Percentiles rank a stretch among this genome's conserved stretches.
These are phyloP conservation scores for Chrysophaeum taylorii DNA, from an alignment of 352 stramenopile species.

Conservation along the genomic window DNA sequence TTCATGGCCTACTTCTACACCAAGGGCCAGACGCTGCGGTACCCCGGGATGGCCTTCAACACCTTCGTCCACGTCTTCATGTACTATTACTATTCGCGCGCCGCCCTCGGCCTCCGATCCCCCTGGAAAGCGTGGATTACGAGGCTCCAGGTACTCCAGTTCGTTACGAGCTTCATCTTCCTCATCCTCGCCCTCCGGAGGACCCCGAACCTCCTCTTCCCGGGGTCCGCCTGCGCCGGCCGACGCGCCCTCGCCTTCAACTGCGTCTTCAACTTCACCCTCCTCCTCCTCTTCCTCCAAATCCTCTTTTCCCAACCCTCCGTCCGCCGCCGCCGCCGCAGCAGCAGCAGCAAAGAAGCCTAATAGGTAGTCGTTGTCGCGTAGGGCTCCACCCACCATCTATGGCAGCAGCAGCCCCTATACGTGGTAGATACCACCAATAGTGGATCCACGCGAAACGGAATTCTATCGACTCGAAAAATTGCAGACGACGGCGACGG, in stretches of 20 bases:
- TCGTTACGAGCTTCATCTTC: slow-evolving; percentile 22
- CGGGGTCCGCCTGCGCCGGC: too few species aligned
- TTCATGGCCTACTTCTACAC: slow-evolving; percentile 30
- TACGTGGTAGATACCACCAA: too few species aligned
- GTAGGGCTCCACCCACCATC: too few species aligned
- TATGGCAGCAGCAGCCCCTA: too few species aligned
- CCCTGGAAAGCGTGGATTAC: slow-evolving; percentile 31
- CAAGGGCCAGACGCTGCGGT: slow-evolving; percentile 24
- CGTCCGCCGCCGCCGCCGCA: too few species aligned
- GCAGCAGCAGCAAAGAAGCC: too few species aligned
- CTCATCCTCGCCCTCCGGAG: neutral
- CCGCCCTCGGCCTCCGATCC: slow-evolving; percentile 34
- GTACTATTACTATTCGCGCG: slow-evolving; percentile 39
- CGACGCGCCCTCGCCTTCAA: slow-evolving; percentile 12
- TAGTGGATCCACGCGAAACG: too few species aligned
- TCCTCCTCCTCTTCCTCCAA: slow-evolving; percentile 22
- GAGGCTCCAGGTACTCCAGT: slow-evolving; percentile 30
- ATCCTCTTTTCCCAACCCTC: too few species aligned
- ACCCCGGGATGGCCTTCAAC: slow-evolving; percentile 25
- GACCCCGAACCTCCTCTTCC: too few species aligned
- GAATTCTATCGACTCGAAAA: too few species aligned
- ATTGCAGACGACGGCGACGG: too few species aligned
- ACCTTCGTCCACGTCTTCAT: slow-evolving; percentile 33
- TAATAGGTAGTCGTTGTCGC: too few species aligned
- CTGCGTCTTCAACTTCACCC: slow-evolving; percentile 19